phyloP scores from a whole-genome alignment of 2,329 filamentous ascomycete species.

The Stagonosporopsis chrysanthemi region DNA sequence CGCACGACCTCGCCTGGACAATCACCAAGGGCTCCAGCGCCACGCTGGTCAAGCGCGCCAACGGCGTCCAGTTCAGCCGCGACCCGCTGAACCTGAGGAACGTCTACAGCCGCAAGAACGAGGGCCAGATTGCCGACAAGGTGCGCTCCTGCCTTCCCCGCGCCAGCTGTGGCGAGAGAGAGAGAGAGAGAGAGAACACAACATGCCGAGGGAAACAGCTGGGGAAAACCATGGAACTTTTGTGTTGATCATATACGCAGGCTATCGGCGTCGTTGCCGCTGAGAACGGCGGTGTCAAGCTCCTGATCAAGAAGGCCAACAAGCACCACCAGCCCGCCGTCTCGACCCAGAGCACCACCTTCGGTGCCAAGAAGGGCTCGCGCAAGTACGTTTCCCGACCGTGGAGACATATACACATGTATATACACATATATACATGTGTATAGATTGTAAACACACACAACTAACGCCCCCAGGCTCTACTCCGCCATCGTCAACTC shows the following conservation, averaged over 20 bases:
- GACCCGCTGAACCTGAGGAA: constrained; percentile 94
- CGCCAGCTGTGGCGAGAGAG: neutral
- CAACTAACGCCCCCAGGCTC: constrained; percentile 60
- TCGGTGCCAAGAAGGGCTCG: constrained; percentile 74
- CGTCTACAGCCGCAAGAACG: constrained; percentile 91
- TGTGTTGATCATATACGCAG: constrained; percentile 54
- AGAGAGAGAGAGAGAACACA: no score
- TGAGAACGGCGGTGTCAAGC: constrained; percentile 79
- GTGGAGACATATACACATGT: no score
- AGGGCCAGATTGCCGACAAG: constrained; percentile 93
- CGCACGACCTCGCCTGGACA: constrained; percentile 93
- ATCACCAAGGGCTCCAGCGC: constrained; percentile 87
- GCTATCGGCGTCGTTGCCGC: constrained; percentile 80
- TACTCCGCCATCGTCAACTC: constrained; percentile 87
- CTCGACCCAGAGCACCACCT: constrained; percentile 69
- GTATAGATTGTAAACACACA: no score
- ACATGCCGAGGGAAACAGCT: no score
- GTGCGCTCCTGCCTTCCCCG: constrained; percentile 57
- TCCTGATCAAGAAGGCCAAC: constrained; percentile 84
- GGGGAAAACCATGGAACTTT: no score
- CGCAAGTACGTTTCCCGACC: constrained; percentile 73
- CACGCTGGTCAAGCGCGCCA: constrained; percentile 90
- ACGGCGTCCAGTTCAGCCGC: constrained; percentile 88
- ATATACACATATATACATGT: no score
- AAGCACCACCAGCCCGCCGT: constrained; percentile 76